Evolutionary conservation across 2,329 filamentous ascomycete species (phyloP).

Genomic region (Malbranchea zuffiana): DNA sequence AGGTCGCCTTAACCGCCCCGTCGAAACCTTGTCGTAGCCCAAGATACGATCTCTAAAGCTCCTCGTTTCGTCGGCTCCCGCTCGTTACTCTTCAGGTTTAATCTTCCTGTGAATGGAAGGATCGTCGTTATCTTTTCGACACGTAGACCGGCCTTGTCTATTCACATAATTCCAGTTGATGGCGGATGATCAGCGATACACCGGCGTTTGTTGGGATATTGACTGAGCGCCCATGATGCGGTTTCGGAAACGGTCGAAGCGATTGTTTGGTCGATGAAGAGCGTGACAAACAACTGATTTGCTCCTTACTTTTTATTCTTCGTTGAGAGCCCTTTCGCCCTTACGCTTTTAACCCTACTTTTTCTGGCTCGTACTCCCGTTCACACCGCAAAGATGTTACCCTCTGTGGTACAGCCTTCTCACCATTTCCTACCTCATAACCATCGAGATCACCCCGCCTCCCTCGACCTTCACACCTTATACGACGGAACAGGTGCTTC

Average conservation of each 20-base stretch:
- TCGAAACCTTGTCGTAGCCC: too few relatives aligned
- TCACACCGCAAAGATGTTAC: constrained; percentile 37
- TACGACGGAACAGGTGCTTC: constrained; percentile 24
- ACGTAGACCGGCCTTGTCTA: too few relatives aligned
- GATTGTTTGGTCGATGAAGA: constrained; percentile 29
- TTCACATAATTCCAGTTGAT: constrained; percentile 7
- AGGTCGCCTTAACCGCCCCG: too few relatives aligned
- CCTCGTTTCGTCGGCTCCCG: too few relatives aligned
- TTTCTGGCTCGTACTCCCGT: neutral
- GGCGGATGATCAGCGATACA: constrained; percentile 8
- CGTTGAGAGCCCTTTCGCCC: neutral
- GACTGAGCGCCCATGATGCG: constrained; percentile 30
- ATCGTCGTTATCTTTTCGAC: too few relatives aligned
- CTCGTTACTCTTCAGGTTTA: too few relatives aligned
- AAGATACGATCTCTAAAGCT: too few relatives aligned
- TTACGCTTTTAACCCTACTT: neutral
- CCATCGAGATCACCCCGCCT: constrained; percentile 25
- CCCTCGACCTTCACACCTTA: constrained; percentile 23
- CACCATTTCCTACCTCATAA: constrained; percentile 35
- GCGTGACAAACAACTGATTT: constrained; percentile 6
- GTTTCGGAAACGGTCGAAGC: constrained; percentile 36
- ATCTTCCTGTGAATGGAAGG: too few relatives aligned
- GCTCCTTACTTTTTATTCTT: neutral
- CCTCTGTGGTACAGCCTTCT: constrained; percentile 35
- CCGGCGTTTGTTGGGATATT: constrained; percentile 5